Evolutionary conservation across 164 flowering plant genomes (phyloP).

Genomic region (Macadamia integrifolia): DNA sequence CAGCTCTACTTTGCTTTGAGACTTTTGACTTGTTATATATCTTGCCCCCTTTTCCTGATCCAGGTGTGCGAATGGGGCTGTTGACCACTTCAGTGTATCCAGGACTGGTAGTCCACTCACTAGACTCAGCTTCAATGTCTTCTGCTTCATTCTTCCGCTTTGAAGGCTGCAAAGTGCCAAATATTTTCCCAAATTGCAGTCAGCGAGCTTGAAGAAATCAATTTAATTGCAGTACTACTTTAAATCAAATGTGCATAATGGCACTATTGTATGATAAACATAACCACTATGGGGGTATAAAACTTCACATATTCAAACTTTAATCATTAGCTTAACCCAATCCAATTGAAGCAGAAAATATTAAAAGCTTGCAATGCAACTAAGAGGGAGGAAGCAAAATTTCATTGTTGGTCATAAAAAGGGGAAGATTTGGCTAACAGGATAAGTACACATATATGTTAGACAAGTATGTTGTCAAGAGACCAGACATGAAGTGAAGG

Average conservation of each 20-base stretch:
- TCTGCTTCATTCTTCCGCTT: slow-evolving; percentile 51
- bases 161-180: slow-evolving; percentile 23
- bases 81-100: slow-evolving; percentile 28
- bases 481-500: too few relatives aligned
- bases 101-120: slow-evolving; percentile 31
- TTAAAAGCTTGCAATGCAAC: not conserved
- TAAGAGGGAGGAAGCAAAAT: not conserved
- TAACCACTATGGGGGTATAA: not conserved
- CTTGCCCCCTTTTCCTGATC: slow-evolving; percentile 55
- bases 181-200: slow-evolving; percentile 1
- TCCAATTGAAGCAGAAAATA: not conserved
- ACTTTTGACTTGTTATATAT: slow-evolving; percentile 42
- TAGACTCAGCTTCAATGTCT: slow-evolving; percentile 36
- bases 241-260: not conserved
- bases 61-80: slow-evolving; percentile 29
- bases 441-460: too few relatives aligned
- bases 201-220: not conserved
- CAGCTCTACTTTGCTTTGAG: slow-evolving; percentile 37
- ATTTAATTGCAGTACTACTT: not conserved
- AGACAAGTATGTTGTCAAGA: too few relatives aligned
- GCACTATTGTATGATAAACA: not conserved
- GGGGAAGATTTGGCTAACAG: too few relatives aligned
- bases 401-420: not conserved
- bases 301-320: not conserved
- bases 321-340: not conserved